Base-by-base conservation (phyloP, 2,329 filamentous ascomycete genomes). In the Calonectria ilicicola region DNA sequence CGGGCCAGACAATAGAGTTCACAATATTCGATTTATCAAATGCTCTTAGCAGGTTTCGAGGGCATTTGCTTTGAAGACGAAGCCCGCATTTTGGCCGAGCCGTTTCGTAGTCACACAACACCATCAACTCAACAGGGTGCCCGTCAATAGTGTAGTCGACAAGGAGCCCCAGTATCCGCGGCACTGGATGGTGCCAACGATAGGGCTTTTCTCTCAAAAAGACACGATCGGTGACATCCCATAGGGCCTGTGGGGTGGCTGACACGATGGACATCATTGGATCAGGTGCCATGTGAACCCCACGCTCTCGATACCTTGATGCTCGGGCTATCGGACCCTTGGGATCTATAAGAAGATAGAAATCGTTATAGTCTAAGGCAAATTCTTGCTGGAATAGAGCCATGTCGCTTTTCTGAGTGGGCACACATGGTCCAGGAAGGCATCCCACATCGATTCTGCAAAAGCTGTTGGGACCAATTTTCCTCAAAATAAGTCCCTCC, bases 121-220 rank as follows among this genome's bases (percentile, higher is more conserved):
- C 44, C 15, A 35, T 21, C 44, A 51, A 19, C 29, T 51, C 63
- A 12, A 51, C 23, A 9, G 32, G 4, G 29, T 51, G 6, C 19
- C 32, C 63, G 12, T 65, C 46, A 26, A 65, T 21, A 6, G 29
- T 27, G 32, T 65, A 65, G 46, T 51, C 32, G 8, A 65, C 23
- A 49, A 51, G 29, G 7, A 65, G n/a, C 6, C 63, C 63, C 10
- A 51, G n/a, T 5, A 65, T 49, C 21, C 40, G 63, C 12, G 63
- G 63, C 14, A 65, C 17, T 10, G 46, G 63, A 7, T 65, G 44
- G 63, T 65, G 46, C 63, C 46, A 65, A 26, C 29, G n/a, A 15
- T 65, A 65, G 19, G 46, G 46, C 12, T 51, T 65, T 19, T 32
- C 27, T 38, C 63, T 65, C 9, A 53, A n/a, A 53, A 65, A 65